These are phyloP conservation scores for Ganoderma meredithae DNA, from an alignment of 1,284 basidiomycete genomes.

Conservation along the genomic window DNA sequence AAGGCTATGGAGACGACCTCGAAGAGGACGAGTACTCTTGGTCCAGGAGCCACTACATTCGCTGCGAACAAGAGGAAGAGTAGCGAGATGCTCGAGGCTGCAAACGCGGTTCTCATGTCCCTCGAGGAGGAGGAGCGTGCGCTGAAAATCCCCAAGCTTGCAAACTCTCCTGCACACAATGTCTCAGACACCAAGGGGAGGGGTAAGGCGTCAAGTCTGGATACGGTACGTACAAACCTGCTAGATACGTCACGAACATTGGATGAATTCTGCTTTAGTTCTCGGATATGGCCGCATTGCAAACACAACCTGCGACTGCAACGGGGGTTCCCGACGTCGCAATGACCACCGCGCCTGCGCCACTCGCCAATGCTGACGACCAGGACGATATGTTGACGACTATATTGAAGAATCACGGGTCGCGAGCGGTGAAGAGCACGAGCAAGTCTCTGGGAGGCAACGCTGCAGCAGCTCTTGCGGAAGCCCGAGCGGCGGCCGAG, in stretches of 20 bases:
- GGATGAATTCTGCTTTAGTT: neutral
- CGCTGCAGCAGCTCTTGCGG: conserved; percentile 69
- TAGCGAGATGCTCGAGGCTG: conserved; percentile 54
- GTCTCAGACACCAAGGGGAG: conserved; percentile 25
- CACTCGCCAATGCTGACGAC: conserved; percentile 39
- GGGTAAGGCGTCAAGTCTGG: conserved; percentile 18
- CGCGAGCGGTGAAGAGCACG: conserved; percentile 64
- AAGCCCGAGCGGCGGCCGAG: conserved; percentile 75
- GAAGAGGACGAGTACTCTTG: conserved; percentile 48
- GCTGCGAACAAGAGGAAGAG: conserved; percentile 68
- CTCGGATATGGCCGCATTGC: neutral
- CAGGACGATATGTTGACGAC: conserved; percentile 58
- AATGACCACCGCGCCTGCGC: neutral
- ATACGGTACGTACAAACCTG: conserved; percentile 16
- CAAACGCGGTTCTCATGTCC: conserved; percentile 28
- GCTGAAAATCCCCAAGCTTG: conserved; percentile 57
- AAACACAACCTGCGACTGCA: conserved; percentile 1
- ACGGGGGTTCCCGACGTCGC: neutral
- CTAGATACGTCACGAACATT: neutral
- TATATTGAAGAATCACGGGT: conserved; percentile 70
- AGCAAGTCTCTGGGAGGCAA: conserved; percentile 68
- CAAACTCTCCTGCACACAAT: conserved; percentile 17
- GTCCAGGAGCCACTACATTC: conserved; percentile 16
- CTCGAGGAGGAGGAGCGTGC: conserved; percentile 48
- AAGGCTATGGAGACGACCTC: conserved; percentile 68